These are phyloP conservation scores for Triticum urartu DNA, from an alignment of 176 grass and related monocot species.

Conservation along the genomic window DNA sequence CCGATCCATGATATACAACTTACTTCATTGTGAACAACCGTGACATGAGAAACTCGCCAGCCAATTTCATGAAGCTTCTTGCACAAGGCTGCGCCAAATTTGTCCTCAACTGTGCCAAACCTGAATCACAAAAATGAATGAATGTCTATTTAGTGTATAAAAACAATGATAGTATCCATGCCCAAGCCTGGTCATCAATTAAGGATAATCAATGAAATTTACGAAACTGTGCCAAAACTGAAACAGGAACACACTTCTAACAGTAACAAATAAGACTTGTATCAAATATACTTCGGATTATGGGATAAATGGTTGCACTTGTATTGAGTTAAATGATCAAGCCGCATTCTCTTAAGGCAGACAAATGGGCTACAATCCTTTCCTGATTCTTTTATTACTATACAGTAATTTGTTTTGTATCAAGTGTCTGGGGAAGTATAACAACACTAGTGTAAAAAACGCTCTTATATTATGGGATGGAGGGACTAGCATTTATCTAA, in stretches of 20 bases:
- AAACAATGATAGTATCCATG: slow-evolving; percentile 8
- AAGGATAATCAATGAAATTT: neutral
- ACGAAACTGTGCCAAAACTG: neutral
- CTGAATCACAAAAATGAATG: slow-evolving; percentile 49
- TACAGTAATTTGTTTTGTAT: slow-evolving; percentile 1
- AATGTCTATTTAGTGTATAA: slow-evolving; percentile 3
- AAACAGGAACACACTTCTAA: neutral
- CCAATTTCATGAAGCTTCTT: slow-evolving; percentile 91
- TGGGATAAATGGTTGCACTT: slow-evolving; percentile 5
- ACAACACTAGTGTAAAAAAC: neutral
- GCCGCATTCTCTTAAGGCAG: neutral
- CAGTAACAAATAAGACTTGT: neutral
- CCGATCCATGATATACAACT: slow-evolving; percentile 26
- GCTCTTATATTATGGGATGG: too few relatives aligned
- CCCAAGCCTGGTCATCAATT: neutral
- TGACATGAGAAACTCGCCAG: slow-evolving; percentile 78
- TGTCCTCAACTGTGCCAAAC: slow-evolving; percentile 77
- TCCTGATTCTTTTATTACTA: neutral
- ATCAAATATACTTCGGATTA: neutral
- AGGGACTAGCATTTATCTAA: neutral
- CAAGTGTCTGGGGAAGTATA: slow-evolving; percentile 4
- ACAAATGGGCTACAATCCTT: neutral
- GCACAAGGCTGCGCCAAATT: slow-evolving; percentile 67
- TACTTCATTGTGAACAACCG: slow-evolving; percentile 84
- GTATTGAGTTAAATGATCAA: slow-evolving; percentile 1